Conservation (phyloP, 2,329 filamentous ascomycete species). For the Botrytis galanthina region DNA sequence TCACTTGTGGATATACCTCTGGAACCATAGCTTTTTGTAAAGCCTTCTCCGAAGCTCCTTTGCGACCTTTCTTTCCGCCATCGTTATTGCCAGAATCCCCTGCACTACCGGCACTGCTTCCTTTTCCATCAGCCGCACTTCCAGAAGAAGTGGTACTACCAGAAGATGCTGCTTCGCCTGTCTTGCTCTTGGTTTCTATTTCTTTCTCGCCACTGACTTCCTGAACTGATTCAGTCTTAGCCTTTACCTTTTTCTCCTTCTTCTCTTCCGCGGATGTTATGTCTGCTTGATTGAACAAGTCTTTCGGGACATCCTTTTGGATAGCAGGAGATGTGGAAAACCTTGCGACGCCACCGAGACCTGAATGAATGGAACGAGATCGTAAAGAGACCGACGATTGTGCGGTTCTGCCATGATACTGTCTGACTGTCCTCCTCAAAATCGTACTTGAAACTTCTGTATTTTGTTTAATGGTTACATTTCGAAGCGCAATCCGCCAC, state of each 20-base stretch:
- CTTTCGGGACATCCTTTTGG: conserved; percentile 43
- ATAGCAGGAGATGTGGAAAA: conserved; percentile 49
- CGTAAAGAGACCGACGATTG: conserved; percentile 61
- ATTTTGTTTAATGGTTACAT: conserved; percentile 25
- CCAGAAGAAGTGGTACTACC: conserved; percentile 34
- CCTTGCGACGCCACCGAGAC: conserved; percentile 43
- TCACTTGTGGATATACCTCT: conserved; percentile 94
- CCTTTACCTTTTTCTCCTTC: conserved; percentile 24
- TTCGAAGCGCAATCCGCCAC: conserved; percentile 57
- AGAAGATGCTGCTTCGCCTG: conserved; percentile 29
- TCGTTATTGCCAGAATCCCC: conserved; percentile 46
- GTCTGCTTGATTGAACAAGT: conserved; percentile 42
- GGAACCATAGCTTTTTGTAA: conserved; percentile 87
- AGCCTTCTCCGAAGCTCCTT: conserved; percentile 65
- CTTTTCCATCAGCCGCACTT: conserved; percentile 32
- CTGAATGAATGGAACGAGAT: conserved; percentile 57
- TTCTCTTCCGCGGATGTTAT: conserved; percentile 46
- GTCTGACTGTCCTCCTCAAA: conserved; percentile 30
- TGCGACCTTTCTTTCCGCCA: conserved; percentile 69
- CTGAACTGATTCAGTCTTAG: conserved; percentile 36
- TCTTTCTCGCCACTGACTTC: conserved; percentile 48
- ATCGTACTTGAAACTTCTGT: conserved; percentile 26
- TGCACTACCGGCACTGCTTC: conserved; percentile 32
- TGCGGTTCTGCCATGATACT: conserved; percentile 51
- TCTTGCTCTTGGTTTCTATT: conserved; percentile 39